Evolutionary conservation across 768 basidiomycete species (phyloP), one percentile per base, ranked within the genome.

Genomic region (Floccularia luteovirens): DNA sequence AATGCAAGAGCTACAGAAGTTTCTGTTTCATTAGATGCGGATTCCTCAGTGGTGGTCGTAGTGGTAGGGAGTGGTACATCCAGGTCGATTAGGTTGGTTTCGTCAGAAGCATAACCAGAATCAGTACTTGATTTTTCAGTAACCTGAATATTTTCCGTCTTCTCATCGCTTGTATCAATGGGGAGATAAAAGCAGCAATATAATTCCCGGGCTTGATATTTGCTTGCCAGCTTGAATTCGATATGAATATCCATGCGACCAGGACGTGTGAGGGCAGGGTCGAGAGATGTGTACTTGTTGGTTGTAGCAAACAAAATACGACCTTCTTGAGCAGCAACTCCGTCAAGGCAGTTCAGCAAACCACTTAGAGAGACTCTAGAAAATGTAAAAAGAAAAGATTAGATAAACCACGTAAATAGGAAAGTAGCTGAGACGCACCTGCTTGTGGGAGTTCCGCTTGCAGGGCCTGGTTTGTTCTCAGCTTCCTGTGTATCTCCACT

Each of bases 171-270:
- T 5, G 46, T 46, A 21, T 58, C 47, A 5, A n/a, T n/a, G n/a
- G 77, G 77, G 12, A 77, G 60, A 52, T 79, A 90, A 62, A 90
- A 90, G 41, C 72, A 66, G 23, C 62, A 70, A 57, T 77, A 90
- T 5, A 90, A 62, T 50, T 79, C 75, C 24, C 58, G 58, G 2
- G 78, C 79, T 48, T 89, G 86, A 59, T 70, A 76, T 43, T 62
- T 69, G 53, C 79, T 84, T 11, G 87, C 81, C n/a, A 78, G 67
- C 50, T 74, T 74, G 61, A 88, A 89, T 52, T 87, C 79, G 42
- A 90, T 62, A 48, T 86, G 82, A 14, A 88, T 52, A 53, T 90
- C 86, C 77, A 90, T 80, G 10, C 87, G 77, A 19, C 88, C 87
- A 1, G 86, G 81, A 31, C 87, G 77, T 49, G 72, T 74, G 19